These are phyloP conservation scores for Chlamydomonas sphaeroides DNA, from an alignment of 139 green algal genomes.

Conservation along the genomic window DNA sequence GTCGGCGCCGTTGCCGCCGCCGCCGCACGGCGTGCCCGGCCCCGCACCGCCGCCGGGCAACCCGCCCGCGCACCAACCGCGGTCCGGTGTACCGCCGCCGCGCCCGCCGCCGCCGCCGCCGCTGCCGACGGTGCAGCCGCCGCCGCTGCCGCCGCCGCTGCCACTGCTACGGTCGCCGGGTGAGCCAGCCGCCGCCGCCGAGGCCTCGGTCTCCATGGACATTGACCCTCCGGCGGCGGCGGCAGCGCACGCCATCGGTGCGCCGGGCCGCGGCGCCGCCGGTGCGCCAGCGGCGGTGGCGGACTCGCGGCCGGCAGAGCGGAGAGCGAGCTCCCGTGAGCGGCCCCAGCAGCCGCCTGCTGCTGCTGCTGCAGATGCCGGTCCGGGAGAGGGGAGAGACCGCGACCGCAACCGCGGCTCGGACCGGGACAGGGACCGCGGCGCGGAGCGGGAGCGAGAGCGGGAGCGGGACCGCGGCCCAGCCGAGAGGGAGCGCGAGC, in stretches of 20 bases:
- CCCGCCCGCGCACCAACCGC: no score
- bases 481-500: background rate
- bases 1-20: no score
- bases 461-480: background rate
- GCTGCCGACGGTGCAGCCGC: background rate
- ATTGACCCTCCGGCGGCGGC: no score
- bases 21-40: background rate
- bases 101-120: background rate
- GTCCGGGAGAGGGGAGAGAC: background rate
- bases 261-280: no score
- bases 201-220: background rate
- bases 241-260: no score
- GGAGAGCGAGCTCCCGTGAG: background rate
- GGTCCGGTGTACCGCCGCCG: no score
- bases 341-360: background rate
- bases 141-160: background rate
- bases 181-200: background rate
- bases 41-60: background rate
- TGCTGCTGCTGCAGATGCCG: background rate
- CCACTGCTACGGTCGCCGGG: background rate
- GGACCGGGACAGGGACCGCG: background rate
- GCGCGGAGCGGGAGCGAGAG: background rate
- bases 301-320: no score
- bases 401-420: background rate
- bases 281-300: no score